Percentiles rank a stretch among this genome's conserved stretches.
These are phyloP conservation scores for Climacium dendroides DNA, from an alignment of 225 moss, liverwort and hornwort species.

Conservation along the genomic window DNA sequence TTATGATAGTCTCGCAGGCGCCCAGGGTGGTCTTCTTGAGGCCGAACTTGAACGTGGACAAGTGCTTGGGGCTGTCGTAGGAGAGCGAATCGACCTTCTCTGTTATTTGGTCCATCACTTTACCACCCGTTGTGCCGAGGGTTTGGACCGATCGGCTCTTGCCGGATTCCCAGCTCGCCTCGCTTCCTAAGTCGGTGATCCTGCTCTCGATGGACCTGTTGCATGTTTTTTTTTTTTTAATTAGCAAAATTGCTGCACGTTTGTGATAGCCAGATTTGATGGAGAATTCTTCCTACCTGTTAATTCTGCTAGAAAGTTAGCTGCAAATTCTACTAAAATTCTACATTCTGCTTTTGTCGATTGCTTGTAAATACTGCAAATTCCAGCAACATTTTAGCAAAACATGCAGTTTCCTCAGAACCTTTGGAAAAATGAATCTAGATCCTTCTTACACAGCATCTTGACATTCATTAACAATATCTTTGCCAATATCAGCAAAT, in stretches of 20 bases:
- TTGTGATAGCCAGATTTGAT: neutral
- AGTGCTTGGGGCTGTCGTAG: conserved; percentile 34
- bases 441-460: neutral
- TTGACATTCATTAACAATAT: neutral
- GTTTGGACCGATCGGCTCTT: conserved; percentile 34
- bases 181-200: conserved; percentile 22
- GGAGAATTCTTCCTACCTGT: neutral
- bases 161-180: conserved; percentile 39
- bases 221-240: neutral
- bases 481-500: neutral
- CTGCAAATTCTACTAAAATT: neutral
- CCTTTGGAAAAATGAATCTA: neutral
- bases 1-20: conserved; percentile 29
- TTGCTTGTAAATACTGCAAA: neutral
- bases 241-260: neutral
- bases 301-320: neutral
- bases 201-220: conserved; percentile 31
- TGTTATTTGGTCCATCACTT: conserved; percentile 46
- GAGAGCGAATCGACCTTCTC: conserved; percentile 37
- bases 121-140: conserved; percentile 19
- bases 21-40: conserved; percentile 34
- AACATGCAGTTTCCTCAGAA: neutral
- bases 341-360: too few species aligned
- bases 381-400: too few species aligned
- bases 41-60: conserved; percentile 52